Conservation (phyloP, 768 basidiomycete genomes). For the Strobilomyces dryophilus region DNA sequence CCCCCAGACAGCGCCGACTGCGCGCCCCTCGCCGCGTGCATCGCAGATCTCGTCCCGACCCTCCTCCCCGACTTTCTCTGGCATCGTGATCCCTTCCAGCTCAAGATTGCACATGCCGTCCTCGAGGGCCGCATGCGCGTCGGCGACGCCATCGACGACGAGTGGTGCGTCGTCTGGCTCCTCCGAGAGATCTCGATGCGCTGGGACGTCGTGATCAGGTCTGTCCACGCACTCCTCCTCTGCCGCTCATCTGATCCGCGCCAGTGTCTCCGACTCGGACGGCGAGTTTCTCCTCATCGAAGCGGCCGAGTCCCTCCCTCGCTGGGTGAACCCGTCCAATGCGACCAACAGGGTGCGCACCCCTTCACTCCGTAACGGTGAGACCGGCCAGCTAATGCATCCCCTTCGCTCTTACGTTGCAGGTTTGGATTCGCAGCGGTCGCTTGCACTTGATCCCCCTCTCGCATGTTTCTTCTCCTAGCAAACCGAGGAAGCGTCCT, state of each 20-base stretch:
- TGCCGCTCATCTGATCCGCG: neutral
- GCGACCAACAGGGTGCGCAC: constrained; percentile 86
- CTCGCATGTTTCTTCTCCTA: constrained; percentile 63
- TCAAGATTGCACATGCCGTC: constrained; percentile 58
- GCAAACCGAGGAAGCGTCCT: constrained; percentile 49
- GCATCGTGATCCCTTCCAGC: constrained; percentile 81
- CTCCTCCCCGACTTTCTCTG: constrained; percentile 65
- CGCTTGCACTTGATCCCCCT: constrained; percentile 87
- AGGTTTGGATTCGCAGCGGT: constrained; percentile 90
- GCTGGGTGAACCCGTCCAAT: constrained; percentile 90
- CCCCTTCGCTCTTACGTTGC: constrained; percentile 27
- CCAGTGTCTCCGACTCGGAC: constrained; percentile 74
- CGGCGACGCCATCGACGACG: constrained; percentile 96
- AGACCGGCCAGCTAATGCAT: constrained; percentile 29
- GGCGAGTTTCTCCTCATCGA: constrained; percentile 97
- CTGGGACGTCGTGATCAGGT: constrained; percentile 85
- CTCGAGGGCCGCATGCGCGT: constrained; percentile 86
- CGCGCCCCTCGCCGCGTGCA: constrained; percentile 64
- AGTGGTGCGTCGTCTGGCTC: constrained; percentile 94
- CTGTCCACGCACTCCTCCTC: constrained; percentile 17
- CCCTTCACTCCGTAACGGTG: constrained; percentile 25
- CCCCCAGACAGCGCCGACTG: constrained; percentile 63
- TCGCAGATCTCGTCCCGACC: constrained; percentile 51
- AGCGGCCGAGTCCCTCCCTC: constrained; percentile 84
- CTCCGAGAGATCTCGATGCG: constrained; percentile 68